A percentile compares a stretch with the other conserved stretches of the same genome.
phyloP scores from a whole-genome alignment of 2,329 filamentous ascomycete genomes.

The Ceratocystiopsis minuta region DNA sequence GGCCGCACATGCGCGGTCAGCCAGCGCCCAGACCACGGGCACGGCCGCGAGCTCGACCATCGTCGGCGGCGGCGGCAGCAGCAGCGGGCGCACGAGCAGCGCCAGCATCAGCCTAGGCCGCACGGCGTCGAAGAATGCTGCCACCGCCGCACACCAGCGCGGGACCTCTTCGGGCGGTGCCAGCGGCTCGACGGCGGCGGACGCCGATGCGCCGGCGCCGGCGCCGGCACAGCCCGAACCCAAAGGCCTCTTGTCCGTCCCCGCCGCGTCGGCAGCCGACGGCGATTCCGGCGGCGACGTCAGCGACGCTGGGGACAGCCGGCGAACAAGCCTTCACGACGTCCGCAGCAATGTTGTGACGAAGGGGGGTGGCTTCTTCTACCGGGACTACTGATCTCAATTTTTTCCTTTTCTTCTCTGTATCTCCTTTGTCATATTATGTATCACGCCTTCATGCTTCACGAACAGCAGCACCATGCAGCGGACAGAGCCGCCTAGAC shows the following conservation, averaged over 20 bases:
- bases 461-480: too few relatives aligned
- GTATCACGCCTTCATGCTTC: not conserved
- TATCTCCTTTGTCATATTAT: not conserved
- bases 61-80: constrained; percentile 1
- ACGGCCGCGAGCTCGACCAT: constrained; percentile 5
- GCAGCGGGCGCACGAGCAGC: not conserved
- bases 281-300: not conserved
- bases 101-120: not conserved
- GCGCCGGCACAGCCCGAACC: not conserved
- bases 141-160: constrained; percentile 2
- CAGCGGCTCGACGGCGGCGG: constrained; percentile 1
- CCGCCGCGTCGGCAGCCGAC: not conserved
- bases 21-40: constrained; percentile 2
- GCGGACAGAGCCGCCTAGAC: too few relatives aligned
- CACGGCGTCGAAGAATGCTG: too few relatives aligned
- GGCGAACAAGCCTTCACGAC: not conserved
- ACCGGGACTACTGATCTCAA: constrained; percentile 3
- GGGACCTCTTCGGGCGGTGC: constrained; percentile 2
- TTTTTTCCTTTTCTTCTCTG: not conserved
- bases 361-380: constrained; percentile 3
- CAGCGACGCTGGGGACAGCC: not conserved
- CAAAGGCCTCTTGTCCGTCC: not conserved
- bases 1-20: constrained; percentile 1
- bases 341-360: constrained; percentile 1
- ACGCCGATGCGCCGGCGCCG: not conserved